Evolutionary conservation across 75 land plant genomes (phyloP).

Genomic region (Selaginella tamariscina): DNA sequence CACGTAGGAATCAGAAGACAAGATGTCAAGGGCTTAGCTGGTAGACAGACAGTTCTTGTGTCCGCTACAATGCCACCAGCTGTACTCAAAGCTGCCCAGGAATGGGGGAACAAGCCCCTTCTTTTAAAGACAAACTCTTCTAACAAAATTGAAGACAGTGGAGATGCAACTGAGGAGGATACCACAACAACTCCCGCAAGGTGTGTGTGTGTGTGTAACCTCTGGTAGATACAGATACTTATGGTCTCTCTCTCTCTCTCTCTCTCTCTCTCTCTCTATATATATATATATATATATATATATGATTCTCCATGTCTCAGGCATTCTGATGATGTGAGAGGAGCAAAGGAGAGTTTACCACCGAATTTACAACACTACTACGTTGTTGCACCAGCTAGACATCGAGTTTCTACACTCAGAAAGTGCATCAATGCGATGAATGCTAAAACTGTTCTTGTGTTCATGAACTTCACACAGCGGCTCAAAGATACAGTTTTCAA

Average conservation of each 20-base stretch:
- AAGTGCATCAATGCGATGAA: conserved; percentile 78
- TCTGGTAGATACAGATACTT: too few species aligned
- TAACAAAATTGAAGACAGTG: too few species aligned
- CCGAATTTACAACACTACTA: conserved; percentile 69
- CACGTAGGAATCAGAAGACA: conserved; percentile 66
- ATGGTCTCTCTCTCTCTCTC: too few species aligned
- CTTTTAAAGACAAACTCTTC: conserved; percentile 40
- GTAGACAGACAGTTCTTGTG: conserved; percentile 71
- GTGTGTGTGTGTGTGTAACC: too few species aligned
- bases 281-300: too few species aligned
- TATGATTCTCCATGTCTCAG: too few species aligned
- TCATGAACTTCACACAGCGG: conserved; percentile 76
- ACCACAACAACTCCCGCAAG: too few species aligned
- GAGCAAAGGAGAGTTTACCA: conserved; percentile 61
- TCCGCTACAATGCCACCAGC: conserved; percentile 90
- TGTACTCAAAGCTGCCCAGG: conserved; percentile 70
- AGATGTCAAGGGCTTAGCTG: conserved; percentile 21
- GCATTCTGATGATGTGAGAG: conserved; percentile 8
- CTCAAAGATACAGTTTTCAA: conserved; percentile 80
- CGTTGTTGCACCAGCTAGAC: conserved; percentile 46
- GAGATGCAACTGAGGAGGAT: too few species aligned
- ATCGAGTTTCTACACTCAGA: conserved; percentile 69
- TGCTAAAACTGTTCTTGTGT: conserved; percentile 70
- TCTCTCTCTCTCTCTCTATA: too few species aligned
- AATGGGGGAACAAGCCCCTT: conserved; percentile 71